Evolutionary conservation across 1,284 basidiomycete genomes (phyloP).

Genomic region (Tremellales sp.): DNA sequence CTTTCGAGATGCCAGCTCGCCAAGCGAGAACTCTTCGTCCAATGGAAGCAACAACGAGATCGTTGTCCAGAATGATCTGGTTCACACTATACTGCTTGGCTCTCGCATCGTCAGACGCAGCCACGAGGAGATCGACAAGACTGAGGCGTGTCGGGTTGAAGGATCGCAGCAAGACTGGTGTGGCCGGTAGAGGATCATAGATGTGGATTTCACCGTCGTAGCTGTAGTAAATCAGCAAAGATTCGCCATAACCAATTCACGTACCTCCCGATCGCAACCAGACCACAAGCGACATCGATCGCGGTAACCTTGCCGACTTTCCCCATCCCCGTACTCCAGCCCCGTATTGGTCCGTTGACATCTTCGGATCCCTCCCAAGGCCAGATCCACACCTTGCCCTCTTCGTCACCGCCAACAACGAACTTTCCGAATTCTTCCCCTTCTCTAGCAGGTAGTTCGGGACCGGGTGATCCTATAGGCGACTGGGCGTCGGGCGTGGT

Average conservation of each 20-base stretch:
- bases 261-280: conserved; percentile 40
- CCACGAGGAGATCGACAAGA: conserved; percentile 30
- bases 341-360: conserved; percentile 21
- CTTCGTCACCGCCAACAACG: conserved; percentile 35
- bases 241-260: not conserved
- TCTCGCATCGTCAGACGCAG: conserved; percentile 26
- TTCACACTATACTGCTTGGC: conserved; percentile 39
- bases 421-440: conserved; percentile 27
- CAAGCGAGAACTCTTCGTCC: conserved; percentile 43
- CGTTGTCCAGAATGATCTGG: conserved; percentile 44
- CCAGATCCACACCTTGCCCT: conserved; percentile 39
- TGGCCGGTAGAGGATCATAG: conserved; percentile 37
- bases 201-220: conserved; percentile 40
- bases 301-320: conserved; percentile 38
- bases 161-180: conserved; percentile 30
- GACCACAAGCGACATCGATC: conserved; percentile 34
- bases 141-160: conserved; percentile 35
- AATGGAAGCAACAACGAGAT: conserved; percentile 41
- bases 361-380: conserved; percentile 27
- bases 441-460: too few relatives aligned
- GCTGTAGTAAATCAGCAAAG: conserved; percentile 11
- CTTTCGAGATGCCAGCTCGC: conserved; percentile 42
- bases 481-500: not conserved
- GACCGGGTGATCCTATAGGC: too few relatives aligned
- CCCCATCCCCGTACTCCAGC: conserved; percentile 39